Percentiles rank a stretch among this genome's conserved stretches.
These are phyloP conservation scores for Arabidopsis suecica DNA, from an alignment of 345 rosid species.

Conservation along the genomic window DNA sequence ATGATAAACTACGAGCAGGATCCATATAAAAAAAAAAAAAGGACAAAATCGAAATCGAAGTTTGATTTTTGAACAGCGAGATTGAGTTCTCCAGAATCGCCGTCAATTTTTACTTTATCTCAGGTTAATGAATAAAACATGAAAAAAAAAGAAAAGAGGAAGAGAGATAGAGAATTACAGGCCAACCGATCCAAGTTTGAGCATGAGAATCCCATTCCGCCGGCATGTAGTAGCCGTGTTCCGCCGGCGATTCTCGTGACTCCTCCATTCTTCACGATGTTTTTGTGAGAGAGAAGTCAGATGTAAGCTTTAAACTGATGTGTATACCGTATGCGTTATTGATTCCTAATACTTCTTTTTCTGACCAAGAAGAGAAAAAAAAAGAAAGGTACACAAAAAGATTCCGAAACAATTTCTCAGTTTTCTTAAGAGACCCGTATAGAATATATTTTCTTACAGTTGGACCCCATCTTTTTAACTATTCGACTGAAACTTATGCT, in stretches of 20 bases:
- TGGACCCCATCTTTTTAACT: slow-evolving; percentile 6
- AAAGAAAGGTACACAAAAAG: not conserved
- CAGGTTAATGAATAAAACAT: not conserved
- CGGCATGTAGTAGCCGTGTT: slow-evolving; percentile 80
- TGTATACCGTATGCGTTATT: not conserved
- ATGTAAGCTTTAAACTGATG: not conserved
- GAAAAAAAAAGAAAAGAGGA: not conserved
- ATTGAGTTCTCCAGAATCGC: slow-evolving; percentile 1
- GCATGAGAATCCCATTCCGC: slow-evolving; percentile 98
- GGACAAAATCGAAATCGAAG: not conserved
- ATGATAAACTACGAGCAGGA: not conserved
- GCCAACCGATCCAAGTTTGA: slow-evolving; percentile 98
- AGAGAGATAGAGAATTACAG: slow-evolving; percentile 55
- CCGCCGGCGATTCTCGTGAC: slow-evolving; percentile 59
- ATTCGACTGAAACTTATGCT: not conserved
- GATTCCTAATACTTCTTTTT: not conserved
- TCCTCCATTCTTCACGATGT: slow-evolving; percentile 40
- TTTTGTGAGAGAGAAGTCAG: not conserved
- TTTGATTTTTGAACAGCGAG: slow-evolving; percentile 7
- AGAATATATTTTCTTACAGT: not conserved
- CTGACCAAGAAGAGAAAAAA: not conserved
- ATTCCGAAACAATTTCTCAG: not conserved
- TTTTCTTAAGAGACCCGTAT: not conserved
- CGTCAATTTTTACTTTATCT: slow-evolving; percentile 2
- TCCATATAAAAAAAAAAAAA: not conserved